Percentiles rank a stretch among this genome's conserved stretches.
phyloP scores from a whole-genome alignment of 805 yeast species.

The Ogataea ganodermae region DNA sequence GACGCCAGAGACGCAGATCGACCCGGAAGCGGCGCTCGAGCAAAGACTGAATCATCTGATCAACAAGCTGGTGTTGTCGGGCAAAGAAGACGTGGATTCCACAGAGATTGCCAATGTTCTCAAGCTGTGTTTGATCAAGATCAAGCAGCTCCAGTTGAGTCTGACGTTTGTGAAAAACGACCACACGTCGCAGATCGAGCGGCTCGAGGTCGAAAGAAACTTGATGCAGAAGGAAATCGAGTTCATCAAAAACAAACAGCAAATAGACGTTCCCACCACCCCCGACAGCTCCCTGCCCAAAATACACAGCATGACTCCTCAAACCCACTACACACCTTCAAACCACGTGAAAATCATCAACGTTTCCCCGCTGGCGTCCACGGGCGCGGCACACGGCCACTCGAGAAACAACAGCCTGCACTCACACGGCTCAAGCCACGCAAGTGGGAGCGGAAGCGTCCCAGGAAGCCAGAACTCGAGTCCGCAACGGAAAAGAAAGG shows the following conservation, averaged over 20 bases:
- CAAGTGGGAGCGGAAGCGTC: neutral
- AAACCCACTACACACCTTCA: constrained; percentile 10
- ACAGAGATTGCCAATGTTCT: constrained; percentile 17
- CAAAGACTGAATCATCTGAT: constrained; percentile 17
- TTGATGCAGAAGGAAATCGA: constrained; percentile 27
- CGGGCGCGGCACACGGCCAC: constrained; percentile 2
- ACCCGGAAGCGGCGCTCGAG: constrained; percentile 17
- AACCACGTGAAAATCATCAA: constrained; percentile 19
- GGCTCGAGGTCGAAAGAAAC: constrained; percentile 28
- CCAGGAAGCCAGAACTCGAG: neutral
- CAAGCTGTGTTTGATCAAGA: constrained; percentile 21
- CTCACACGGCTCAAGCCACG: no score
- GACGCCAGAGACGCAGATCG: neutral
- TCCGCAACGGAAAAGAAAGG: constrained; percentile 14
- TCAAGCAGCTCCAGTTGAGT: constrained; percentile 22
- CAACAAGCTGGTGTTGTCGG: constrained; percentile 6
- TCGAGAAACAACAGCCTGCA: neutral
- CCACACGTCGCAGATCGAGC: constrained; percentile 22
- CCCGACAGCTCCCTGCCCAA: constrained; percentile 10
- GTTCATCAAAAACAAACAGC: constrained; percentile 22
- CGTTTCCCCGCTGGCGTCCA: constrained; percentile 6
- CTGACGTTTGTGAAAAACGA: constrained; percentile 20
- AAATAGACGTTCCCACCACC: neutral
- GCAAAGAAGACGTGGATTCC: constrained; percentile 1
- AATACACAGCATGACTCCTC: constrained; percentile 14